Evolutionary conservation across 2,329 filamentous ascomycete species (phyloP).

Genomic region (Sporothrix globosa): DNA sequence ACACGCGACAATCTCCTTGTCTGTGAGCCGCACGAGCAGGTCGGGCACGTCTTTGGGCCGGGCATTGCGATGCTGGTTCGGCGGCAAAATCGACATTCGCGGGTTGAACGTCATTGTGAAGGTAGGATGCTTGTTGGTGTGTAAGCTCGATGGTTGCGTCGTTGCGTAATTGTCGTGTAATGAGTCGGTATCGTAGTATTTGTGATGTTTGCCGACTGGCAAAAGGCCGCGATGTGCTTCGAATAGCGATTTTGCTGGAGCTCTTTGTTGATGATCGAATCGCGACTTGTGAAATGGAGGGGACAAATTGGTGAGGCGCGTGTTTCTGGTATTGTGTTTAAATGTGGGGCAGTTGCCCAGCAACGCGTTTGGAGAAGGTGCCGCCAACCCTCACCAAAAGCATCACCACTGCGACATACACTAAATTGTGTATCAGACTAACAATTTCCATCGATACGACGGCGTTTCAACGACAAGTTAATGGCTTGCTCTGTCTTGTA

Average conservation of each 20-base stretch:
- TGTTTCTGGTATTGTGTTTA: constrained; percentile 20
- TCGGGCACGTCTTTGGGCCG: constrained; percentile 63
- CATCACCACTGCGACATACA: neutral
- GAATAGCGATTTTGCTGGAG: neutral
- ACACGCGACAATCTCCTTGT: constrained; percentile 88
- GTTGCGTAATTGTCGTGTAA: neutral
- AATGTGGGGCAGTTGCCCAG: constrained; percentile 35
- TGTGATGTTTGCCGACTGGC: neutral
- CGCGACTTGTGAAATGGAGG: constrained; percentile 1
- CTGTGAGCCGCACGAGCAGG: constrained; percentile 64
- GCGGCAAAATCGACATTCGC: constrained; percentile 63
- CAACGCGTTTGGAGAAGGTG: constrained; percentile 30
- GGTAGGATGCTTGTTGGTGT: neutral
- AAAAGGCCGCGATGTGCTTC: neutral
- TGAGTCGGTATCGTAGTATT: neutral
- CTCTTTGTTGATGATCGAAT: constrained; percentile 17
- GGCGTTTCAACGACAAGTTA: too few species aligned
- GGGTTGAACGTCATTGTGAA: constrained; percentile 60
- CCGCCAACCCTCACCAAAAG: neutral
- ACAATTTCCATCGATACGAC: neutral
- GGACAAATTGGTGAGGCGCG: constrained; percentile 17
- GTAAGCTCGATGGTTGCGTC: neutral
- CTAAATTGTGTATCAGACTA: neutral
- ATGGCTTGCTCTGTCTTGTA: neutral
- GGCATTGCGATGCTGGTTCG: constrained; percentile 53